Percentiles rank a stretch among this genome's conserved stretches.
Conservation (phyloP, 2,329 filamentous ascomycete species). For the Akanthomyces uredinophilus region DNA sequence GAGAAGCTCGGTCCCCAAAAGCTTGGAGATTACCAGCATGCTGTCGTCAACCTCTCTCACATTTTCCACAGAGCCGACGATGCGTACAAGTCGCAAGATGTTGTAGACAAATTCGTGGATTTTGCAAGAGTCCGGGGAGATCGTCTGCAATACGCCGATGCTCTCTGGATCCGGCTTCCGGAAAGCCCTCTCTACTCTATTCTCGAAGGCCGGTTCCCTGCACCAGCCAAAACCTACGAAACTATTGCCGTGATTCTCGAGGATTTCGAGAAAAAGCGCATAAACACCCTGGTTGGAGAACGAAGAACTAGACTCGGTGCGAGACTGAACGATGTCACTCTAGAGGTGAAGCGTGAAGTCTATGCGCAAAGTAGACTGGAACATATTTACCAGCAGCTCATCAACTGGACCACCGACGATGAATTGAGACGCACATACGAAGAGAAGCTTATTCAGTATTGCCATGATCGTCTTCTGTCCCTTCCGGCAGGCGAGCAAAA, state of each 20-base stretch:
- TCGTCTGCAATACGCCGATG: constrained; percentile 66
- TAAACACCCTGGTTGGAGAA: constrained; percentile 86
- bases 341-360: constrained; percentile 83
- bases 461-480: constrained; percentile 70
- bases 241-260: constrained; percentile 80
- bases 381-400: constrained; percentile 71
- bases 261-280: constrained; percentile 77
- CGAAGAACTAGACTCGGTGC: constrained; percentile 83
- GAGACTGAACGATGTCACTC: constrained; percentile 73
- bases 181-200: constrained; percentile 73
- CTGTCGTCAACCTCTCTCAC: constrained; percentile 66
- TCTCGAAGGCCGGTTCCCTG: constrained; percentile 77
- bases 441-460: constrained; percentile 79
- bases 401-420: constrained; percentile 88
- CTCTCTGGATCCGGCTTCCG: constrained; percentile 72
- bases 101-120: constrained; percentile 73
- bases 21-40: constrained; percentile 68
- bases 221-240: constrained; percentile 75
- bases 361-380: constrained; percentile 72
- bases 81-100: constrained; percentile 57
- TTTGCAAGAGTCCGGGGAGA: constrained; percentile 70
- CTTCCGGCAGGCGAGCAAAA: constrained; percentile 63
- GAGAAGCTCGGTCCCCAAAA: constrained; percentile 68
- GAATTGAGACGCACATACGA: constrained; percentile 79
- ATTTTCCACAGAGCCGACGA: constrained; percentile 66